Evolutionary conservation across 148 eudicot genomes (phyloP), one percentile per base, ranked within the genome.

Genomic region (Chenopodium formosanum): DNA sequence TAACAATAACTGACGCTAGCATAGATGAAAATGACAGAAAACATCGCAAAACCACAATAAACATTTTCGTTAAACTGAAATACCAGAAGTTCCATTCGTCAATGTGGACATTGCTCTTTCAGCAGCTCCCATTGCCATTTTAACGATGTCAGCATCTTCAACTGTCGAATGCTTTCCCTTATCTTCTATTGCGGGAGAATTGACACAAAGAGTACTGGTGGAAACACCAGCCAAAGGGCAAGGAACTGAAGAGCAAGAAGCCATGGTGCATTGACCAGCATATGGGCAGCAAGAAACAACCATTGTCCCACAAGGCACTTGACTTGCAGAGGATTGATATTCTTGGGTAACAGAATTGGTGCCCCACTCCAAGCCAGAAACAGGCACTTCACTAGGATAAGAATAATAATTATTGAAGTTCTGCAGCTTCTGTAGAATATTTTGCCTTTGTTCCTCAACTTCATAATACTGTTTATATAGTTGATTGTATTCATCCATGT

Each of bases 361-460:
- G 64, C 85, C 80, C 89, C 88, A 85, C 64, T 87, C 84, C 66
- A 37, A 63, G 63, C 74, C 81, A 81, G 89, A 65, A 67, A 67
- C 70, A 77, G 88, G 78, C 76, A 83, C 83, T 80, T 88, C 85
- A 75, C 65, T 87, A 70, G 79, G 47, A 83, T 82, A 80, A 73
- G 86, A 83, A 80, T 83, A 81, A 81, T 79, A 84, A 79, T 70
- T 80, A 67, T 88, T 88, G 66, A 76, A 87, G 52, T 84, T 88
- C 81, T 93, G 88, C 89, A 95, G 88, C 79, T 91, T 90, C 84
- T 92, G 88, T 40, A 93, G 80, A 88, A 95, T 82, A 79, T 87
- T 88, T 77, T 90, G 91, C 83, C 96, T 89, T 87, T 93, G 94
- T 82, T 85, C 94, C 81, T 95, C 97, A 74, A 92, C 40, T 87